Percentiles rank a stretch among this genome's conserved stretches.
These are phyloP conservation scores for Myxozyma geophila DNA, from an alignment of 805 yeast species.

Conservation along the genomic window DNA sequence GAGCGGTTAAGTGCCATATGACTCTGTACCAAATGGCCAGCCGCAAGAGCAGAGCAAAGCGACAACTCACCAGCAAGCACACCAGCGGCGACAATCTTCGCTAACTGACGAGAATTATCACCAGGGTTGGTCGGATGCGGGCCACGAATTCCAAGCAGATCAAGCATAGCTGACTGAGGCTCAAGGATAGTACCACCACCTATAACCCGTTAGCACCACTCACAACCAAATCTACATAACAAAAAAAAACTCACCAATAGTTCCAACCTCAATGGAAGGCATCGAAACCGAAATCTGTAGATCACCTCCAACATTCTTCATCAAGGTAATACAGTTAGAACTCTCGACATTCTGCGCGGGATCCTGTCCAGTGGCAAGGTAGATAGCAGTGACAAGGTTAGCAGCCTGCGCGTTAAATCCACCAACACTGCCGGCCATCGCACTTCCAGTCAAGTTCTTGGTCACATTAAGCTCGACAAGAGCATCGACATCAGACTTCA, in stretches of 20 bases:
- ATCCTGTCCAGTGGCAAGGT: conserved; percentile 95
- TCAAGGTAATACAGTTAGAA: conserved; percentile 94
- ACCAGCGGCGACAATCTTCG: conserved; percentile 88
- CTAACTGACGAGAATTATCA: conserved; percentile 89
- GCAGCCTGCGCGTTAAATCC: conserved; percentile 99
- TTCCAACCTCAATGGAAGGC: conserved; percentile 99
- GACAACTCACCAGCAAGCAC: conserved; percentile 97
- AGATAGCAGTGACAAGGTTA: conserved; percentile 91
- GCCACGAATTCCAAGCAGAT: conserved; percentile 90
- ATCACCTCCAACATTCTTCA: conserved; percentile 81
- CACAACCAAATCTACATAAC: neutral
- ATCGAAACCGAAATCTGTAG: conserved; percentile 93
- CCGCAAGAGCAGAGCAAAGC: conserved; percentile 93
- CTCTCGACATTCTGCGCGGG: conserved; percentile 99
- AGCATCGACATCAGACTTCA: conserved; percentile 91
- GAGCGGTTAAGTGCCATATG: conserved; percentile 94
- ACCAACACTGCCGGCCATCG: conserved; percentile 98
- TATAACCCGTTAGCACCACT: neutral
- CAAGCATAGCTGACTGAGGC: conserved; percentile 96
- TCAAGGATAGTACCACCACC: conserved; percentile 97
- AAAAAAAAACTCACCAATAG: conserved; percentile 58
- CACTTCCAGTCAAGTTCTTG: conserved; percentile 93
- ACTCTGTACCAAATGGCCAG: conserved; percentile 96
- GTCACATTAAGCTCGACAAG: conserved; percentile 85
- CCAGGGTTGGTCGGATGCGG: conserved; percentile 95